Conservation (phyloP, 345 rosid species). For the Kernera saxatilis region DNA sequence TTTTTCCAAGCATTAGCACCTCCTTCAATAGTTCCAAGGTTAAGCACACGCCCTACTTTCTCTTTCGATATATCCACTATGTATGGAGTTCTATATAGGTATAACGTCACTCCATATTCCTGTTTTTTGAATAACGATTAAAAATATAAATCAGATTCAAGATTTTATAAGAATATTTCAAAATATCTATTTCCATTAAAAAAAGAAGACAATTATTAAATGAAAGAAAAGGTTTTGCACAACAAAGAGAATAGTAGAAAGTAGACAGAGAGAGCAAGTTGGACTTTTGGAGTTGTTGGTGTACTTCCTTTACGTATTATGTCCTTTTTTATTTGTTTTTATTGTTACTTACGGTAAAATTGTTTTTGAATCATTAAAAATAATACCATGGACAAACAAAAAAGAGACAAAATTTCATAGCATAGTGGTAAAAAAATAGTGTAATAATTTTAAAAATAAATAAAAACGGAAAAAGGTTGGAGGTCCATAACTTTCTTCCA, state of each 20-base stretch:
- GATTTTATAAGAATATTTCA: not conserved
- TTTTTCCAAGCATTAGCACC: constrained; percentile 63
- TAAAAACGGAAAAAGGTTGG: not conserved
- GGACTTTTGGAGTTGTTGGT: constrained; percentile 22
- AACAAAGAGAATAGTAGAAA: constrained; percentile 22
- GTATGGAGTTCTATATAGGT: constrained; percentile 73
- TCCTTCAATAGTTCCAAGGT: constrained; percentile 52
- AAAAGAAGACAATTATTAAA: not conserved
- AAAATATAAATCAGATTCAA: not conserved
- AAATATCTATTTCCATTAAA: not conserved
- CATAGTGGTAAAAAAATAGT: not conserved
- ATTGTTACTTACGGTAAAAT: constrained; percentile 4
- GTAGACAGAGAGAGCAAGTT: constrained; percentile 14
- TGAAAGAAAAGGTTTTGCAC: not conserved
- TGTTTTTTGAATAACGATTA: constrained; percentile 27
- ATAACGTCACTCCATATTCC: constrained; percentile 71
- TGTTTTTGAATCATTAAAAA: not conserved
- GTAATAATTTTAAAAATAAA: not conserved
- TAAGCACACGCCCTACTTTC: constrained; percentile 55
- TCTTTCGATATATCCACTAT: constrained; percentile 69
- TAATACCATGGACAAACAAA: not conserved
- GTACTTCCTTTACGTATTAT: constrained; percentile 25
- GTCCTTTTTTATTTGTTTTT: constrained; percentile 17
- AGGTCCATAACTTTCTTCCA: constrained; percentile 19
- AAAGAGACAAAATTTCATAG: not conserved